Evolutionary conservation across 1,284 basidiomycete genomes (phyloP), one percentile per base, ranked within the genome.

Genomic region (Pterula multifida): DNA sequence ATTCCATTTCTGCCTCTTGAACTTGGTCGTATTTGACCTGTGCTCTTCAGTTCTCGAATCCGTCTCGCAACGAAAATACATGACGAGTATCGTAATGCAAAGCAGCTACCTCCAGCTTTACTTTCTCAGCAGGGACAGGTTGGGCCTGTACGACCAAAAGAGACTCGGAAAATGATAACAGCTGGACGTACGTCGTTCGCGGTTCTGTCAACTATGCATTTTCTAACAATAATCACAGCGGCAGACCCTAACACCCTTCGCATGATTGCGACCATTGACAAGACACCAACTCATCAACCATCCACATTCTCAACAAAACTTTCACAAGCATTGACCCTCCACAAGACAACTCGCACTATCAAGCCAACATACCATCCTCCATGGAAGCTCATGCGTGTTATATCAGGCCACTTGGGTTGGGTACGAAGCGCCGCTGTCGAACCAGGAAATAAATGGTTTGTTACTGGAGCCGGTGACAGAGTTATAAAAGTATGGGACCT

Each of bases 401-500:
- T 98, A 55, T 97, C 93, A 1, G 95, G 95, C 0, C 95, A 99
- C 66, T 69, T 98, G 55, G 95, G 96, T 4, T 98, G 96, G 96
- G 95, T 98, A n/a, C 79, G 95, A 51, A 88, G 86, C 58, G 85
- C 90, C 15, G 91, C 95, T 1, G 92, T 98, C 42, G 95, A 98
- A 64, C 95, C 95, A 15, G 92, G 91, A 24, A 99, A 98, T 70
- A 75, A 95, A 65, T 99, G 95, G 95, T 98, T 99, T 57, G 95
- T 90, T 0, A 95, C 93, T 0, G 95, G 95, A 52, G 95, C 95
- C 0, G 96, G 96, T 3, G 95, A 98, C 66, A 81, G 95, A 26
- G 93, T 98, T 46, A 90, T 99, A 66, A 98, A 99, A 72, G 93
- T 99, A n/a, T 98, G 95, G 95, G 94, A 98, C 64, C 65, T 98